Conservation (phyloP, 2,329 filamentous ascomycete genomes). For the Fusarium metavorans region DNA sequence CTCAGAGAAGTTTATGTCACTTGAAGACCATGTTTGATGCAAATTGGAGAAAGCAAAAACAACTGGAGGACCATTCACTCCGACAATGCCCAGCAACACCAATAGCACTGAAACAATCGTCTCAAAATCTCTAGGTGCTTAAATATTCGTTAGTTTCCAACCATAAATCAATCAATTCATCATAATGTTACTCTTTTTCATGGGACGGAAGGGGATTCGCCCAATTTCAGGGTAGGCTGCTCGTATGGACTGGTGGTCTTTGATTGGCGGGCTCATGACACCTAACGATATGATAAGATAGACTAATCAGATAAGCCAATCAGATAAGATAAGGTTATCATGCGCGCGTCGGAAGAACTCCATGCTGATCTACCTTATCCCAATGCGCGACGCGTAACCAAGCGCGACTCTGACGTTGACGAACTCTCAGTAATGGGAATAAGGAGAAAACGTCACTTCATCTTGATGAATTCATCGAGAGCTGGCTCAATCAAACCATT, state of each 20-base stretch:
- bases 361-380: neutral
- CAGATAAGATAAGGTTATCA: neutral
- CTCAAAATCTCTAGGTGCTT: neutral
- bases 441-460: neutral
- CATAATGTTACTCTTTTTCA: neutral
- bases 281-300: neutral
- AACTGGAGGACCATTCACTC: too few relatives aligned
- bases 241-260: neutral
- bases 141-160: neutral
- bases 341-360: neutral
- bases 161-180: neutral
- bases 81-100: too few relatives aligned
- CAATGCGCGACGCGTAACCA: neutral
- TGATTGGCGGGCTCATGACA: neutral
- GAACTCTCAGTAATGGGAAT: neutral
- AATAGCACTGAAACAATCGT: neutral
- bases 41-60: too few relatives aligned
- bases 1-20: neutral
- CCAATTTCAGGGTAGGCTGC: neutral
- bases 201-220: neutral
- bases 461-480: constrained; percentile 1
- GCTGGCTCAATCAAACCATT: neutral
- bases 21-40: too few relatives aligned
- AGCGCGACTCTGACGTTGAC: neutral
- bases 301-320: neutral